Evolutionary conservation across 192 early-diverging fungal genomes (phyloP), one percentile per base, ranked within the genome.

Genomic region (Linnemannia elongata): DNA sequence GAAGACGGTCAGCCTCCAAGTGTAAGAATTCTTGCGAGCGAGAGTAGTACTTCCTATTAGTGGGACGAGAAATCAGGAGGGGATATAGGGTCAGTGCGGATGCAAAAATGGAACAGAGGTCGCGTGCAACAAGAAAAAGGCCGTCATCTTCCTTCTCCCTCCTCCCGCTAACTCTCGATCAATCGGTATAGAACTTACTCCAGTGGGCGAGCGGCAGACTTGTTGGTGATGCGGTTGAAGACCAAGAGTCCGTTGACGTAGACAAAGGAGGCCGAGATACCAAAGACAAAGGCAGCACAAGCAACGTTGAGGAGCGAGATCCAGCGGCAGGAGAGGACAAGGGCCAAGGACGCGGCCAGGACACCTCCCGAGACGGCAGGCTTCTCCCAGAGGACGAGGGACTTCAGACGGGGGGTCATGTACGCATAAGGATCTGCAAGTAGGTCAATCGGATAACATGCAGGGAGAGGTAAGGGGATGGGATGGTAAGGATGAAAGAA

Each of bases 251-350:
- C 84, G 76, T 87, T 87, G 63, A 87, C 84, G 39, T 87, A 87
- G 79, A 87, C 44, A 57, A 87, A 87, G n/a, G 84, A 76, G 39
- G 55, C 78, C 12, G 84, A 76, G 75, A 81, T 87, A 27, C 78
- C 79, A 69, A 81, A 76, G 71, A 87, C 75, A 24, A 87, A 66
- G 60, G 72, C 70, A 4, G 84, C 84, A 38, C 84, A 87, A n/a
- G 76, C 79, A 33, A 87, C 70, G 60, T 87, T 87, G 36, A 87
- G 41, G 35, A 87, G 79, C 45, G 84, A 87, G 76, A 87, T 54
- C 84, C 84, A 87, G 9, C 84, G 75, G 84, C 84, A 87, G 45
- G 84, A 77, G 75, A 87, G 84, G 54, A 87, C 79, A 35, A 87
- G 38, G 75, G 79, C 84, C 8, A 87, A 36, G 13, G 84, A 81